Evolutionary conservation across 1,284 basidiomycete species (phyloP).

Genomic region (Veloboletus limbatus): DNA sequence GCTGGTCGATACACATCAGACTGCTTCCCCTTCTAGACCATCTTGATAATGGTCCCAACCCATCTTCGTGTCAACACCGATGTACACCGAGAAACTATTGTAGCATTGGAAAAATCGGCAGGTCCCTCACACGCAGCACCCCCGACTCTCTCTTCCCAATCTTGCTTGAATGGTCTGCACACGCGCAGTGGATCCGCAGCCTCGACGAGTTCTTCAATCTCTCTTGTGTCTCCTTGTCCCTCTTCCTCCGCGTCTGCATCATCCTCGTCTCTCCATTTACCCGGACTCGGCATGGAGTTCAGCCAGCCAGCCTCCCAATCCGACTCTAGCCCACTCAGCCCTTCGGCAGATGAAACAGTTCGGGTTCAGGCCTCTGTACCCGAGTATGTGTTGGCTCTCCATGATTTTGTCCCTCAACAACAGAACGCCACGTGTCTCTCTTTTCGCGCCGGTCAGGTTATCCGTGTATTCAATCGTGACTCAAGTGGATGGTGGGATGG

Average conservation of each 20-base stretch:
- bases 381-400: constrained; percentile 82
- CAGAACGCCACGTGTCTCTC: constrained; percentile 80
- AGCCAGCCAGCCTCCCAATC: constrained; percentile 10
- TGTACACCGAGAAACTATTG: constrained; percentile 16
- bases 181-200: constrained; percentile 51
- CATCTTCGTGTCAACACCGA: constrained; percentile 35
- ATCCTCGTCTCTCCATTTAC: constrained; percentile 47
- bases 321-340: constrained; percentile 33
- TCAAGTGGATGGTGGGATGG: constrained; percentile 98
- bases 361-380: constrained; percentile 37
- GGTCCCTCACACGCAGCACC: constrained; percentile 13
- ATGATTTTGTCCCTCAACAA: constrained; percentile 76
- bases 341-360: constrained; percentile 44
- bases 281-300: constrained; percentile 10
- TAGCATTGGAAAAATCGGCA: constrained; percentile 24
- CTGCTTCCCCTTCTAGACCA: not conserved
- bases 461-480: constrained; percentile 86
- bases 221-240: constrained; percentile 50
- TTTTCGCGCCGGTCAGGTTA: constrained; percentile 88
- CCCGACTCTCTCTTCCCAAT: constrained; percentile 7
- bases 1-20: not conserved
- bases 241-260: constrained; percentile 51
- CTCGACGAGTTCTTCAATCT: constrained; percentile 54
- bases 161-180: constrained; percentile 26
- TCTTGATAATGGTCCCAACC: constrained; percentile 22